phyloP scores from a whole-genome alignment of 306 rosid species.

The Quercus engelmannii region DNA sequence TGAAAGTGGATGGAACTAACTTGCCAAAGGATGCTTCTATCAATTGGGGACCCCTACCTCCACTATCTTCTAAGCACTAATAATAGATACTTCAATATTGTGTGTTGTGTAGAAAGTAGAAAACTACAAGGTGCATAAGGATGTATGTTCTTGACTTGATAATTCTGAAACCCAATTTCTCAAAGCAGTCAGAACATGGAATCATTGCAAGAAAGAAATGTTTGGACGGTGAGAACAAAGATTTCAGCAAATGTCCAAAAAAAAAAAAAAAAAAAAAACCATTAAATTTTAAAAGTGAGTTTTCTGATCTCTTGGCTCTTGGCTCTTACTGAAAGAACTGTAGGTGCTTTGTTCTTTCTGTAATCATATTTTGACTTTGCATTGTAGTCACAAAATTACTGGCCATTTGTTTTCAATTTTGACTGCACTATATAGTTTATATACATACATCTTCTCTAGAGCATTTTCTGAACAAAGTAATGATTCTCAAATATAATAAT shows the following conservation, averaged over 20 bases:
- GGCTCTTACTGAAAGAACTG: background rate
- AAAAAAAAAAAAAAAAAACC: background rate
- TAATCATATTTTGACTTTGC: background rate
- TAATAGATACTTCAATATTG: background rate
- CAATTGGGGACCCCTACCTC: background rate
- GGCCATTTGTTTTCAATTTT: background rate
- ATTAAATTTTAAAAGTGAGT: background rate
- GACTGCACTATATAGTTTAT: background rate
- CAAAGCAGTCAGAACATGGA: background rate
- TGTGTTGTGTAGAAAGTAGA: background rate
- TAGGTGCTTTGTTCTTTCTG: background rate
- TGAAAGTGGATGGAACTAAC: background rate
- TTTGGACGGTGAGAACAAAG: background rate
- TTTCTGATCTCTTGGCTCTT: background rate
- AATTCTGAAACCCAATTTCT: constrained; percentile 2
- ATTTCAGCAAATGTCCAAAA: background rate
- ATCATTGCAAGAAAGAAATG: constrained; percentile 6
- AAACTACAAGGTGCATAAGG: background rate
- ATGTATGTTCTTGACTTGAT: background rate
- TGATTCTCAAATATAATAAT: background rate
- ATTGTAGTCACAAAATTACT: background rate
- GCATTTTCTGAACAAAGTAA: background rate
- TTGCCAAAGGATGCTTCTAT: background rate
- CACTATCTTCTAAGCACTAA: background rate
- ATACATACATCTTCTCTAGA: background rate